Evolutionary conservation across 2,329 filamentous ascomycete species (phyloP).

Genomic region (Aspergillus unguis): DNA sequence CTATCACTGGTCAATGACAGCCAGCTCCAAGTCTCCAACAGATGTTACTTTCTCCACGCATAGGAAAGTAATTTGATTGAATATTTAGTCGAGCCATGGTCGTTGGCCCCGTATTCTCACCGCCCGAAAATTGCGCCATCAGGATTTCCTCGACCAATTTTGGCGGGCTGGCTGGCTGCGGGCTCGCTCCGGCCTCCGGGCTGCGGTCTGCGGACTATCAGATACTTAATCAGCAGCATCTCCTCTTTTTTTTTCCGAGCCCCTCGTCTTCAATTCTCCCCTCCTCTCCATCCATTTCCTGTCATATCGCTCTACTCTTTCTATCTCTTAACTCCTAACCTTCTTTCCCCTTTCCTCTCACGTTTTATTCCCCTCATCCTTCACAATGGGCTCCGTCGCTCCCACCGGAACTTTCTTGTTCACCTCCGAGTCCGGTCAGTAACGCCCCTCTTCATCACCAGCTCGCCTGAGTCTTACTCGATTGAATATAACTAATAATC

Average conservation of each 20-base stretch:
- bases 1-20: too few relatives aligned
- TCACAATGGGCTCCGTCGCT: conserved; percentile 61
- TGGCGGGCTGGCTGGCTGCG: too few relatives aligned
- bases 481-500: neutral
- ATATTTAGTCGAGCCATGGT: too few relatives aligned
- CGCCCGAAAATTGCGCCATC: too few relatives aligned
- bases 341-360: conserved; percentile 15
- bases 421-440: conserved; percentile 69
- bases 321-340: conserved; percentile 25
- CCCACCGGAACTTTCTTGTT: conserved; percentile 71
- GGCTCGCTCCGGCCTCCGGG: too few relatives aligned
- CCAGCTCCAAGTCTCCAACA: too few relatives aligned
- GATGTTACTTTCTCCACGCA: too few relatives aligned
- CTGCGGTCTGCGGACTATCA: too few relatives aligned
- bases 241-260: neutral
- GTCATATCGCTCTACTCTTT: conserved; percentile 20
- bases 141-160: too few relatives aligned
- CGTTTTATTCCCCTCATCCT: conserved; percentile 17
- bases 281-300: conserved; percentile 9
- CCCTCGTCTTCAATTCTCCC: conserved; percentile 20
- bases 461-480: neutral
- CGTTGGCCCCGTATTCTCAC: too few relatives aligned
- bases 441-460: conserved; percentile 2
- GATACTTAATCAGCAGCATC: too few relatives aligned
- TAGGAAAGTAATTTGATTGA: too few relatives aligned